Evolutionary conservation across 257 asterid species (phyloP).

Genomic region (Jasminum sambac): DNA sequence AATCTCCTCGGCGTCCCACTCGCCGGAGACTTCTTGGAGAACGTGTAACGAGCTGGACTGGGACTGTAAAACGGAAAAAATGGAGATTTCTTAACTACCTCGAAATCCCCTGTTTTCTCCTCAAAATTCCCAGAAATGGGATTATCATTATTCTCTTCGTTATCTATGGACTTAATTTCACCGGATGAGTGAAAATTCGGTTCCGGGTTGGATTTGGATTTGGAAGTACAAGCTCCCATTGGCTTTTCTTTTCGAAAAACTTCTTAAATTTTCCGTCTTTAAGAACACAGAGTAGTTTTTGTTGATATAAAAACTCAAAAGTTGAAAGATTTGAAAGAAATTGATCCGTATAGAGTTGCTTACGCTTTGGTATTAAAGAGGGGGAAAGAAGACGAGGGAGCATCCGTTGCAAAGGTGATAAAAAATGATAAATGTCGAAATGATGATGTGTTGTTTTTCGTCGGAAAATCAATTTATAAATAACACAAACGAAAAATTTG

Average conservation of each 20-base stretch:
- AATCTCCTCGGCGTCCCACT: slow-evolving; percentile 69
- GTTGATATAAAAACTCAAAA: neutral
- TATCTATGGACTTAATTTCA: slow-evolving; percentile 19
- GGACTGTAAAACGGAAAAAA: slow-evolving; percentile 93
- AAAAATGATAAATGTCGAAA: neutral
- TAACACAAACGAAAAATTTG: neutral
- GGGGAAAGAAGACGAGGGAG: slow-evolving; percentile 8
- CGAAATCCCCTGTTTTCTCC: slow-evolving; percentile 36
- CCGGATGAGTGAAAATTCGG: slow-evolving; percentile 27
- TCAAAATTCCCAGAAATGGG: slow-evolving; percentile 19
- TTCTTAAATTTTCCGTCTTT: slow-evolving; percentile 6
- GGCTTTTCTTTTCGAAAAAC: slow-evolving; percentile 6
- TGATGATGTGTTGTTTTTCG: neutral
- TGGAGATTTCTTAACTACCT: slow-evolving; percentile 66
- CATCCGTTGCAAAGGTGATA: slow-evolving; percentile 2
- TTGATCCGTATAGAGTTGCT: neutral
- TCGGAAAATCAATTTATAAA: neutral
- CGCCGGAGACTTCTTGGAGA: slow-evolving; percentile 84
- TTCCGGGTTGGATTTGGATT: slow-evolving; percentile 54
- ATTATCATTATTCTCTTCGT: slow-evolving; percentile 9
- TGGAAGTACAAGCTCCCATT: slow-evolving; percentile 80
- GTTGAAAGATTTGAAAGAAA: slow-evolving; percentile 33
- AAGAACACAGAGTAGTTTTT: slow-evolving; percentile 14
- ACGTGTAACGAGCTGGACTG: slow-evolving; percentile 80
- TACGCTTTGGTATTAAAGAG: neutral